Evolutionary conservation across 352 stramenopile genomes (phyloP), one percentile per base, ranked within the genome.

Genomic region (Peronosclerospora sorghi): DNA sequence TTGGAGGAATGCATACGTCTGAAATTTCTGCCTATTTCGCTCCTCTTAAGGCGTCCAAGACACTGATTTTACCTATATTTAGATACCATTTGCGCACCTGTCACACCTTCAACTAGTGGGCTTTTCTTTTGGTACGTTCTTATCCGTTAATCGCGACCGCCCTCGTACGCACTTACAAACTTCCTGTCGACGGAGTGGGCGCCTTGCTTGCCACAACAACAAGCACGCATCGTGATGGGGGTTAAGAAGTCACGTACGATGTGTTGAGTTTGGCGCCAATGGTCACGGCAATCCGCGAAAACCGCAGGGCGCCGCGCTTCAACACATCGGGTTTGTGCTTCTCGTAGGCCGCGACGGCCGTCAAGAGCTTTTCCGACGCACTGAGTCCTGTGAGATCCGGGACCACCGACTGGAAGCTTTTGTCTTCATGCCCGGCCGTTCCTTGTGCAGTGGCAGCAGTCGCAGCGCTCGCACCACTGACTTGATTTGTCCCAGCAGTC

Each of bases 261-360:
- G 78, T 88, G 29, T 55, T 82, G 32, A 90, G 65, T 55, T 86
- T 90, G 36, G 78, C 76, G 23, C 78, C 78, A 30, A 90, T 86
- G 0, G 71, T 58, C 21, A 86, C 54, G 9, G 75, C 75, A 37
- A 90, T 82, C 20, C 73, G 71, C 21, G 61, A 68, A 48, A 90
- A 90, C 17, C 73, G 65, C 15, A 47, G 48, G 8, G 75, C 64
- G 12, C 71, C 61, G 8, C 75, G 69, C 32, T 82, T 76, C 32
- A 90, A 43, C 28, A 90, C 75, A 24, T 86, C 71, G 1, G 78
- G 78, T 13, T 88, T 85, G 45, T 90, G 71, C 49, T 90, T 90
- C 50, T 86, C 78, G 39, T 83, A 88, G 8, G 78, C 75, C 17
- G 78, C 70, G 17, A 90, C 75, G 0, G 75, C 78, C 15, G 74